These are phyloP conservation scores for Heterobasidion parviporum DNA, from an alignment of 1,284 basidiomycete species.

Conservation along the genomic window DNA sequence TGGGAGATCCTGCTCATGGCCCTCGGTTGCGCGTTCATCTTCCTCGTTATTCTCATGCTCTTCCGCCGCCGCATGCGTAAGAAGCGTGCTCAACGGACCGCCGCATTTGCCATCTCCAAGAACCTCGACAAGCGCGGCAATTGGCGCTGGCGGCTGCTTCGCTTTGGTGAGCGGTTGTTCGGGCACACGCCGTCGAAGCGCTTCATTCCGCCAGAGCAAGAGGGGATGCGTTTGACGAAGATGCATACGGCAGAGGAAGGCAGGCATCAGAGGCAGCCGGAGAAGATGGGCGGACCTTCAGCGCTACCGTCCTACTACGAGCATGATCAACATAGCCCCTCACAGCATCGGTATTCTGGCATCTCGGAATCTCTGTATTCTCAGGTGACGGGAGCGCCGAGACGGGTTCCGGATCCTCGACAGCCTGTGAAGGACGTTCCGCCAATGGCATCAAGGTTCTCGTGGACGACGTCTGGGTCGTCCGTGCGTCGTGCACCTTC, in stretches of 20 bases:
- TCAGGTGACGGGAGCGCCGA: conserved; percentile 54
- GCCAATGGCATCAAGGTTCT: conserved; percentile 34
- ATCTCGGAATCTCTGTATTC: conserved; percentile 53
- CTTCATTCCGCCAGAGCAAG: conserved; percentile 2
- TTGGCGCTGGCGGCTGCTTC: conserved; percentile 48
- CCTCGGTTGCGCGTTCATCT: conserved; percentile 71
- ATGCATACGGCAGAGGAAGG: conserved; percentile 40
- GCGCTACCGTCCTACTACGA: conserved; percentile 21
- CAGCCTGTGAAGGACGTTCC: conserved; percentile 46
- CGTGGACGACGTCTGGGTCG: conserved; percentile 29
- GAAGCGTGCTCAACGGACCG: conserved; percentile 56
- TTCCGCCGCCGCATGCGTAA: conserved; percentile 65
- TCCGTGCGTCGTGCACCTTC: conserved; percentile 19
- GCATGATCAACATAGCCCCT: conserved; percentile 7
- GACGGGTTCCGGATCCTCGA: conserved; percentile 53
- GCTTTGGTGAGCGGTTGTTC: conserved; percentile 51
- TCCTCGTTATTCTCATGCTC: conserved; percentile 52
- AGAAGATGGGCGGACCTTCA: conserved; percentile 42
- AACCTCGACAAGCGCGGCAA: conserved; percentile 33
- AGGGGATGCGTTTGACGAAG: conserved; percentile 30
- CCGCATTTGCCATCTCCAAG: conserved; percentile 55
- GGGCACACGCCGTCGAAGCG: conserved; percentile 27
- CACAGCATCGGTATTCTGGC: conserved; percentile 11
- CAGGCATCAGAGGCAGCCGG: conserved; percentile 39
- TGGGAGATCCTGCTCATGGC: conserved; percentile 81